Base-by-base conservation (phyloP, 192 early-diverging fungal species). In the Umbelopsis isabellina region DNA sequence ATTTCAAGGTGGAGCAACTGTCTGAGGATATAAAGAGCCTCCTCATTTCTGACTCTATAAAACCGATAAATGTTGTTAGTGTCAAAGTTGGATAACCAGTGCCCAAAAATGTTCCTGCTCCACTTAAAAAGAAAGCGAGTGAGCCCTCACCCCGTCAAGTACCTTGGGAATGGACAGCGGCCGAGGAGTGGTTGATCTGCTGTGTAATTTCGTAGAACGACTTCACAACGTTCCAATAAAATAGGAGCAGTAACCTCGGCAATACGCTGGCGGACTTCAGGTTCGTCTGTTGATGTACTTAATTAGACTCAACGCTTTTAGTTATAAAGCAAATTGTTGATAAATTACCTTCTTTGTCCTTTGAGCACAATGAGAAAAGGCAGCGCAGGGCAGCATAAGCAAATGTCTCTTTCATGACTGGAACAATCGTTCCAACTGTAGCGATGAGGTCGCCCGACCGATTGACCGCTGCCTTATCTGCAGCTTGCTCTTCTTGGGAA, bases 121-220 rank as follows among this genome's bases (percentile, higher is more conserved):
- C 16, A 27, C 21, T 58, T 16, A 35, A 10, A 23, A 55, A 70
- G 25, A 35, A n/a, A 46, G 44, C 53, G 58, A 27, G 45, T n/a
- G 45, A 67, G 37, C 46, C 50, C 73, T 70, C 75, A 77, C 55
- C 72, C 61, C 69, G 84, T 75, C 66, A 82, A 72, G 16, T 67
- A 90, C 77, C 88, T 83, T 68, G 92, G 88, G 76, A 92, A 82
- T 6, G 92, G 91, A 47, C 87, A 81, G 35, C 85, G 82, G n/a
- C 90, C 91, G 49, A 87, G 82, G 35, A 90, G 75, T 4, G 84
- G 84, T 72, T 87, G 83, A 76, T 94, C 92, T 18, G 81, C 80
- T 20, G 79, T 80, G 71, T 91, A 94, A 21, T 81, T 80, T 11
- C 78, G 71, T 11, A 94, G 74, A 1, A 91, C 79, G 0, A 76